Evolutionary conservation across 1,284 basidiomycete genomes (phyloP), one percentile per base, ranked within the genome.

Genomic region (Cystobasidium sp.): DNA sequence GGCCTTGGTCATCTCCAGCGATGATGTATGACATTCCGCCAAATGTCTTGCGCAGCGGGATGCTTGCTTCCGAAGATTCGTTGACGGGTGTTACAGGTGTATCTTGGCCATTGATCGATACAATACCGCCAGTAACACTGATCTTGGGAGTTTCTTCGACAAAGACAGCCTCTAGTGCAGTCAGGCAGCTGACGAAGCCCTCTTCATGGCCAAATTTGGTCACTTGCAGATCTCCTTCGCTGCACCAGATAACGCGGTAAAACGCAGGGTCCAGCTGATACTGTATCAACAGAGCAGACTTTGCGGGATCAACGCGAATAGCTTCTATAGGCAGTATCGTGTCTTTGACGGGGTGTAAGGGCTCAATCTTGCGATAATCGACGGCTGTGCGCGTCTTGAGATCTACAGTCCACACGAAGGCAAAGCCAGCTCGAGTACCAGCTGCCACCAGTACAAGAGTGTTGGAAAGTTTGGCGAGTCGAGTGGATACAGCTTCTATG

Each of bases 11-110:
- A 52, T 78, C 78, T 16, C 79, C 78, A 0, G 74, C 76, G 0
- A 74, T 71, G n/a, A 78, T 74, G 22, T 73, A 76, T 46, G 76
- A 75, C 10, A 74, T 62, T 46, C 59, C 55, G 0, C 79, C 77
- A 64, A 78, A 78, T 6, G 62, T 65, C 61, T 64, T 56, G n/a
- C 31, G 59, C 44, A 44, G 20, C 22, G 49, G 37, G 1, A 8
- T 8, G 10, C 6, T 14, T 24, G 49, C 46, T 37, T 46, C 51
- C 39, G 49, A 37, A 44, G 18, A 41, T 12, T n/a, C 67, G 37
- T 47, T 43, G 1, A 56, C 53, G 16, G 46, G 49, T n/a, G 53
- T 62, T 6, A 14, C n/a, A n/a, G 69, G 55, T 22, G 69, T 68
- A 37, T 55, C 44, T 18, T 64, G 53, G 22, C 72, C 64, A 56